Conservation (phyloP, 768 basidiomycete genomes). For the Lactarius psammicola region DNA sequence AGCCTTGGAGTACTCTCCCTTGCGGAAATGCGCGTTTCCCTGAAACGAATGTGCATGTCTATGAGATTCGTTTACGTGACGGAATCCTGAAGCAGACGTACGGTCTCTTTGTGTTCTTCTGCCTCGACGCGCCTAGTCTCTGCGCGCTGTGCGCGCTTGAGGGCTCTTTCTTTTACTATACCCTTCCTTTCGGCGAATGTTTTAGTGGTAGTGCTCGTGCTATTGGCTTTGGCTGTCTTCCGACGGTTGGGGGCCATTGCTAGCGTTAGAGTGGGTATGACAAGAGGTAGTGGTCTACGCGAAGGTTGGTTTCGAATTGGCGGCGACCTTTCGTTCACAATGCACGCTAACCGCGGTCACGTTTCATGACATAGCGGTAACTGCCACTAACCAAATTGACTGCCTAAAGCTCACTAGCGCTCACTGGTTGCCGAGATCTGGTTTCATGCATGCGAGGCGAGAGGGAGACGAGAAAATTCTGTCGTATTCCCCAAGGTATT, state of each 20-base stretch:
- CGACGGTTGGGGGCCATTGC: background rate
- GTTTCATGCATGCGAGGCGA: too few species aligned
- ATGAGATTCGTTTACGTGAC: background rate
- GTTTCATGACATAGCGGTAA: background rate
- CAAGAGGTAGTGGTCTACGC: too few species aligned
- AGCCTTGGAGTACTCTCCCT: slow-evolving; percentile 40
- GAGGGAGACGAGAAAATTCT: too few species aligned
- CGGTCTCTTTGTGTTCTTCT: slow-evolving; percentile 3
- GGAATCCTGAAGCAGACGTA: background rate
- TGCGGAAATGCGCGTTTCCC: slow-evolving; percentile 47
- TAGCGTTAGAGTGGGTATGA: background rate
- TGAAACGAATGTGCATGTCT: slow-evolving; percentile 24
- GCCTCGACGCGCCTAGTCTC: background rate
- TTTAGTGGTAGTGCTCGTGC: background rate
- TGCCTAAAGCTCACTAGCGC: too few species aligned
- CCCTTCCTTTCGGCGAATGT: background rate
- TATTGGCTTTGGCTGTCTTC: background rate
- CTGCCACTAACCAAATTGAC: too few species aligned
- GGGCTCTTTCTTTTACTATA: background rate
- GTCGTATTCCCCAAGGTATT: too few species aligned
- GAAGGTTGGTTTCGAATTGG: background rate
- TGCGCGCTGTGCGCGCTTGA: slow-evolving; percentile 4
- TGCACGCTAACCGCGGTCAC: background rate
- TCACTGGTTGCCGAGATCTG: too few species aligned
- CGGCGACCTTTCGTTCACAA: too few species aligned